These are phyloP conservation scores for Ceratocystis ficicola DNA, from an alignment of 2,329 filamentous ascomycete genomes.

Conservation along the genomic window DNA sequence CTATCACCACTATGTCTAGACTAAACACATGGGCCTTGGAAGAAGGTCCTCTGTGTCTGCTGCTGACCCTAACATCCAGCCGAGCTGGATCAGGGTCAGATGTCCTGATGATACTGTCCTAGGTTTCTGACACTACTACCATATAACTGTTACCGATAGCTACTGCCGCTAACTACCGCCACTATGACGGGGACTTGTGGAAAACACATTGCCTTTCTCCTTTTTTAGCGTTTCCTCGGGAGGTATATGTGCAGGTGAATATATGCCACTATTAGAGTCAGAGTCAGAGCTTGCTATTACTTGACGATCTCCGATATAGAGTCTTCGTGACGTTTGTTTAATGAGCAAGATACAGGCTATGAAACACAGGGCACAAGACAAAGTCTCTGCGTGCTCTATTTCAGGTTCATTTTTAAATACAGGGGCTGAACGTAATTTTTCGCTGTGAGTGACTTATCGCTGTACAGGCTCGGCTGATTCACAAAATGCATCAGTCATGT, in stretches of 20 bases:
- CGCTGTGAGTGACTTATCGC: background rate
- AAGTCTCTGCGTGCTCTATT: background rate
- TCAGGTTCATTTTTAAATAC: background rate
- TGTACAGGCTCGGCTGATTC: background rate
- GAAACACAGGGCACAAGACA: background rate
- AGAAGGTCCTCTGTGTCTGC: no score
- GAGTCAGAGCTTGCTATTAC: constrained; percentile 3
- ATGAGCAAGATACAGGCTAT: constrained; percentile 3
- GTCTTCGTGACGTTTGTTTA: background rate
- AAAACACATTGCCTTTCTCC: background rate
- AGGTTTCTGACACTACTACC: no score
- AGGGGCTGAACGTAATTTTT: background rate
- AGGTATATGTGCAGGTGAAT: constrained; percentile 6
- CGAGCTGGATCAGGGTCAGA: no score
- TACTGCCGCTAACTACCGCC: background rate
- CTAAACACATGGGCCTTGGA: no score
- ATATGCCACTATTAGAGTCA: constrained; percentile 12
- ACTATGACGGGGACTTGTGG: background rate
- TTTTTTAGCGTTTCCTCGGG: background rate
- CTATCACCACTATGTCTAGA: no score
- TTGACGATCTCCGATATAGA: constrained; percentile 7
- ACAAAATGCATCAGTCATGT: background rate
- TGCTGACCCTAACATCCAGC: no score
- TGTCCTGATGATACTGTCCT: no score
- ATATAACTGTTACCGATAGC: no score